phyloP scores from a whole-genome alignment of 768 basidiomycete species.

The Infundibulicybe gibba region DNA sequence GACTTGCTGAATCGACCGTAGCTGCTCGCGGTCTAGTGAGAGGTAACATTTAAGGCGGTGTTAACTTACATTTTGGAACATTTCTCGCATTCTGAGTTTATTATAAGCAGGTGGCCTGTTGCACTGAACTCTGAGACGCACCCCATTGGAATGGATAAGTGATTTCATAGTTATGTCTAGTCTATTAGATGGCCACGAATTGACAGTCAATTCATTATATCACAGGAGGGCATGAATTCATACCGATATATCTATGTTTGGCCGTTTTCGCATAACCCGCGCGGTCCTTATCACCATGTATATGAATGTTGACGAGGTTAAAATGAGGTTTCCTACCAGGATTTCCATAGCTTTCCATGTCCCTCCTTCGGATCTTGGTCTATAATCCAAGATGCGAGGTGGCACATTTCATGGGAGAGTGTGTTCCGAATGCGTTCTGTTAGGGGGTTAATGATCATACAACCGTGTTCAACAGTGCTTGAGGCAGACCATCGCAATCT shows the following conservation, averaged over 20 bases:
- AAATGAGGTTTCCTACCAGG: constrained; percentile 43
- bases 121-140: constrained; percentile 28
- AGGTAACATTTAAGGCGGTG: neutral
- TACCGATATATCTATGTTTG: constrained; percentile 73
- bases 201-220: neutral
- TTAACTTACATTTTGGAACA: constrained; percentile 54
- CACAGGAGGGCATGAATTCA: constrained; percentile 2
- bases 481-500: constrained; percentile 60
- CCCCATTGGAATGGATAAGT: constrained; percentile 72
- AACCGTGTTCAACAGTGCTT: neutral
- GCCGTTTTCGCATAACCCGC: constrained; percentile 57
- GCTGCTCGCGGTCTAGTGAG: constrained; percentile 26
- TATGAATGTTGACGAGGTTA: neutral
- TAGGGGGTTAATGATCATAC: neutral
- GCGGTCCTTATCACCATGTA: constrained; percentile 51
- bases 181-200: constrained; percentile 33
- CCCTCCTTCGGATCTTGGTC: constrained; percentile 64
- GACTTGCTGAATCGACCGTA: constrained; percentile 77
- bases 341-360: constrained; percentile 71
- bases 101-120: constrained; percentile 4
- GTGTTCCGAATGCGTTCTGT: constrained; percentile 80
- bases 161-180: constrained; percentile 73
- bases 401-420: constrained; percentile 90
- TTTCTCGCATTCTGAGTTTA: constrained; percentile 50
- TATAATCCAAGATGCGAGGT: constrained; percentile 84